phyloP scores from a whole-genome alignment of 352 stramenopile species.

The Phytopythium ostracodes region DNA sequence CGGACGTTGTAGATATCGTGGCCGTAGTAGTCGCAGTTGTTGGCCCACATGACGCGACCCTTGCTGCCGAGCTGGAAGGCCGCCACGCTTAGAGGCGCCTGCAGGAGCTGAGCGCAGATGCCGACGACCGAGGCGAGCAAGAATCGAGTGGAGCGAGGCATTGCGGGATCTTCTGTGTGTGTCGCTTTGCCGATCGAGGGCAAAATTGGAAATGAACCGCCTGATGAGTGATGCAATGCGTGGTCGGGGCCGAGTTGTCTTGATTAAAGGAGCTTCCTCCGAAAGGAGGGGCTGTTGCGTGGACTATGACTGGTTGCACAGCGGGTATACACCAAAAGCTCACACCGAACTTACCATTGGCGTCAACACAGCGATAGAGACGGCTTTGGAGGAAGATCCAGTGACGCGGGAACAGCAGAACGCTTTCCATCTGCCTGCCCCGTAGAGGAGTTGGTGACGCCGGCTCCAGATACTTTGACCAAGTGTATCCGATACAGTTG shows the following conservation, averaged over 20 bases:
- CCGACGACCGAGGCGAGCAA: constrained; percentile 3
- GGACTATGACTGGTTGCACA: constrained; percentile 1
- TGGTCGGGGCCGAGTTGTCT: background rate
- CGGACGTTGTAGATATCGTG: constrained; percentile 18
- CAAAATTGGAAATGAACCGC: background rate
- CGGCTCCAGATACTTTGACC: too few relatives aligned
- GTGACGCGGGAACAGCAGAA: constrained; percentile 1
- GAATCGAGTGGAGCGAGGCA: constrained; percentile 5
- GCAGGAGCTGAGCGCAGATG: background rate
- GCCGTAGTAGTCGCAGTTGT: constrained; percentile 42
- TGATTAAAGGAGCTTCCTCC: background rate
- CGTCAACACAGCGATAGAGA: background rate
- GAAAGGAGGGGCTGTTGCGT: background rate
- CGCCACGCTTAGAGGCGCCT: background rate
- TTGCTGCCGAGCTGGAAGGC: constrained; percentile 29
- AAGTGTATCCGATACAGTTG: too few relatives aligned
- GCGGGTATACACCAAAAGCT: background rate
- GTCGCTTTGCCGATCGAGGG: background rate
- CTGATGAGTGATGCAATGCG: background rate
- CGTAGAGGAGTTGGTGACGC: background rate
- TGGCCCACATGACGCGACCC: constrained; percentile 38
- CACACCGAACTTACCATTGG: background rate
- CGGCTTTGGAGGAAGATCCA: background rate
- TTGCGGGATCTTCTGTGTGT: background rate
- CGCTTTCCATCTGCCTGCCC: background rate